Conservation (phyloP, 2,329 filamentous ascomycete species). For the Xylariaceae sp. region DNA sequence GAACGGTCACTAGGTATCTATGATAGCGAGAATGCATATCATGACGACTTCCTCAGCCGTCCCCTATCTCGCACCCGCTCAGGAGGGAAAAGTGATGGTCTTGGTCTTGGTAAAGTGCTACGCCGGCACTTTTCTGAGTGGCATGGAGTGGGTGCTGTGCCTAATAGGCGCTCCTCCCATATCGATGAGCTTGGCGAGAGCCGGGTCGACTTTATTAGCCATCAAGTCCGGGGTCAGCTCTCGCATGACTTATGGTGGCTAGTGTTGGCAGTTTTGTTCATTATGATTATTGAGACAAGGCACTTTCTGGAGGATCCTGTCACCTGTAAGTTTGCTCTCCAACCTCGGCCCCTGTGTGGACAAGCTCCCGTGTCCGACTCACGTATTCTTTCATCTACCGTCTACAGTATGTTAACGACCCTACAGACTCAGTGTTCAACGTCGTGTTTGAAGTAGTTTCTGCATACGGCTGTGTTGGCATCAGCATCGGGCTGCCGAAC, state of each 20-base stretch:
- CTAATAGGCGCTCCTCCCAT: slow-evolving; percentile 6
- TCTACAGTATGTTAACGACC: not conserved
- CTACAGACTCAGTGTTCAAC: slow-evolving; percentile 52
- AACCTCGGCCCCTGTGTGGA: not conserved
- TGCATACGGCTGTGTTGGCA: slow-evolving; percentile 59
- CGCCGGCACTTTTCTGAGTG: slow-evolving; percentile 25
- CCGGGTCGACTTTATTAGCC: slow-evolving; percentile 49
- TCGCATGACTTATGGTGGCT: slow-evolving; percentile 66
- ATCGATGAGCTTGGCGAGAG: slow-evolving; percentile 30
- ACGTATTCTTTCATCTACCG: too few species aligned
- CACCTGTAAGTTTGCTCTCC: slow-evolving; percentile 32
- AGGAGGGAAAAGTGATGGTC: slow-evolving; percentile 5
- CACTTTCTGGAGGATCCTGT: slow-evolving; percentile 51
- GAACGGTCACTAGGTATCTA: slow-evolving; percentile 55
- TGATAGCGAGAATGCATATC: slow-evolving; percentile 18
- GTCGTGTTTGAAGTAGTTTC: slow-evolving; percentile 55
- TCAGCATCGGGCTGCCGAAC: slow-evolving; percentile 52
- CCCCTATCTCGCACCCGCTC: slow-evolving; percentile 17
- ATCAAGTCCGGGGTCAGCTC: slow-evolving; percentile 59
- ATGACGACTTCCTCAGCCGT: slow-evolving; percentile 16
- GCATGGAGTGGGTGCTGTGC: slow-evolving; percentile 29
- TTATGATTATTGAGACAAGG: slow-evolving; percentile 56
- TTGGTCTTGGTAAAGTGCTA: slow-evolving; percentile 20
- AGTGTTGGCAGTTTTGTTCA: slow-evolving; percentile 57
- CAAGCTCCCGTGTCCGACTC: too few species aligned